Conservation (phyloP, 176 grass and related monocot species). For the Canna indica region DNA sequence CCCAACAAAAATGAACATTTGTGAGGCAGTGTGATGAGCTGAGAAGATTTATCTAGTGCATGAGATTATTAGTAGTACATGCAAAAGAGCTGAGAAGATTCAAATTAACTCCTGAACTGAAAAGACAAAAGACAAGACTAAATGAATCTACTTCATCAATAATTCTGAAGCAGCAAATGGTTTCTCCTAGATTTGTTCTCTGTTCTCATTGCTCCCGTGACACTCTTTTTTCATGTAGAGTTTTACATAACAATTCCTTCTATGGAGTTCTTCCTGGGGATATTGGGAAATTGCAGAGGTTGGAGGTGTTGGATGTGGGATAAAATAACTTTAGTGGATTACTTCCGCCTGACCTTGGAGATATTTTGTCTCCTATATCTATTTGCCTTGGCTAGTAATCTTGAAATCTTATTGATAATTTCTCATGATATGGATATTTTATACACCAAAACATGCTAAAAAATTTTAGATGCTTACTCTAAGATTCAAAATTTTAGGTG, state of each 20-base stretch:
- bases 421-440: too few relatives aligned
- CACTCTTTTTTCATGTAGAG: constrained; percentile 16
- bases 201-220: background rate
- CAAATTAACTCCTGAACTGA: background rate
- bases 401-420: too few relatives aligned
- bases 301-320: constrained; percentile 33
- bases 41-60: background rate
- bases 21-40: background rate
- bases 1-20: too few relatives aligned
- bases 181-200: background rate
- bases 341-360: constrained; percentile 21
- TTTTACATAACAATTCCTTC: constrained; percentile 33
- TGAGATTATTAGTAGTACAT: background rate
- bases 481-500: too few relatives aligned
- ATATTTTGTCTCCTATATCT: constrained; percentile 17
- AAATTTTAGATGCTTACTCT: too few relatives aligned
- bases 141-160: background rate
- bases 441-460: too few relatives aligned
- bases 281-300: constrained; percentile 21
- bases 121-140: background rate
- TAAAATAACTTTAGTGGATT: constrained; percentile 30
- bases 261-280: constrained; percentile 29
- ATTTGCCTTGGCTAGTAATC: too few relatives aligned
- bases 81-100: background rate
- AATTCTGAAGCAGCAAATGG: background rate